phyloP scores from a whole-genome alignment of 805 yeast genomes.

The Candida sonorensis region DNA sequence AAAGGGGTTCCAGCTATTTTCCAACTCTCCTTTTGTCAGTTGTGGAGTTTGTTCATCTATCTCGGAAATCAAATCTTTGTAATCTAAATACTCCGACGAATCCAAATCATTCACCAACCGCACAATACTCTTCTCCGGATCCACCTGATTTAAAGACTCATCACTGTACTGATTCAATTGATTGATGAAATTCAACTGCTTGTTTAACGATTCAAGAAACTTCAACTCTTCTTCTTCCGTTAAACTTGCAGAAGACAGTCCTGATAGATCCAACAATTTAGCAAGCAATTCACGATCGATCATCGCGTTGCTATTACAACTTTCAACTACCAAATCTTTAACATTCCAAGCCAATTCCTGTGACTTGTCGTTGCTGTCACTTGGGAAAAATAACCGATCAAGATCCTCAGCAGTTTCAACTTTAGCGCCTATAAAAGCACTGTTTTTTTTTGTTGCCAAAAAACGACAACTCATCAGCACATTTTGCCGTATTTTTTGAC shows the following conservation, averaged over 20 bases:
- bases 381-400: constrained; percentile 9
- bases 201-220: constrained; percentile 31
- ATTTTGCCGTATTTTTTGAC: too few species aligned
- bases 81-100: constrained; percentile 18
- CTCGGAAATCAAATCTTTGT: constrained; percentile 23
- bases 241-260: constrained; percentile 30
- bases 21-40: constrained; percentile 33
- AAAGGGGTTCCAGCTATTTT: constrained; percentile 37
- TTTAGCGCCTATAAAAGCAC: constrained; percentile 6
- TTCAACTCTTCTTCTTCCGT: constrained; percentile 22
- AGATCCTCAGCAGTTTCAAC: constrained; percentile 12
- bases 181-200: constrained; percentile 45
- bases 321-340: constrained; percentile 12
- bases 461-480: too few species aligned
- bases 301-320: constrained; percentile 2
- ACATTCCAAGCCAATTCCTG: constrained; percentile 22
- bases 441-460: neutral
- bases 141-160: constrained; percentile 6
- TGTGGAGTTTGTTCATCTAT: constrained; percentile 19
- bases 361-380: too few species aligned
- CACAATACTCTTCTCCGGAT: constrained; percentile 5
- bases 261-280: constrained; percentile 41
- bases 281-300: constrained; percentile 13
- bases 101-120: constrained; percentile 24
- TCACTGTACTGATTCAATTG: constrained; percentile 30